Evolutionary conservation across 345 rosid genomes (phyloP).

Genomic region (Dimocarpus longan): DNA sequence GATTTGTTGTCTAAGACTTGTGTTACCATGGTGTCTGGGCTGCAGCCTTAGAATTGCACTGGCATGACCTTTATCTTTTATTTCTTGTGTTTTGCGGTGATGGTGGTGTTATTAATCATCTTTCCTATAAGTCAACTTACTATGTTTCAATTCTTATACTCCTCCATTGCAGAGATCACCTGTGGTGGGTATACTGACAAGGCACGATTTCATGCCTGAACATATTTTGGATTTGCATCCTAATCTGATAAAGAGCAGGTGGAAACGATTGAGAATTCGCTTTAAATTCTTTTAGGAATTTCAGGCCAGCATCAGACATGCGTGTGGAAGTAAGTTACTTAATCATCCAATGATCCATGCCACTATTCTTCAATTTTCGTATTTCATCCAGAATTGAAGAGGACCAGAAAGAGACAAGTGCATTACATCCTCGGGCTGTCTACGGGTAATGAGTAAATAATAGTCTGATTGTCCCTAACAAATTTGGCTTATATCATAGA

Average conservation of each 20-base stretch:
- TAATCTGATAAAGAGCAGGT: conserved; percentile 46
- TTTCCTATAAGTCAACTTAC: background rate
- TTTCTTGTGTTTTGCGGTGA: background rate
- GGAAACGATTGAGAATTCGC: conserved; percentile 74
- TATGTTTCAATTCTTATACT: background rate
- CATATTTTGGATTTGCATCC: conserved; percentile 81
- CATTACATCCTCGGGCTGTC: background rate
- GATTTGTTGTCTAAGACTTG: background rate
- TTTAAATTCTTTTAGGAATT: conserved; percentile 20
- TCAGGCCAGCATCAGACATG: background rate
- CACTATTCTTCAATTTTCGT: background rate
- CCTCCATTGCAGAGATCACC: conserved; percentile 65
- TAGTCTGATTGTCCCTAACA: background rate
- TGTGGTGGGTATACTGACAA: conserved; percentile 77
- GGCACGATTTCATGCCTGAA: conserved; percentile 95
- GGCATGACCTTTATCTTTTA: background rate
- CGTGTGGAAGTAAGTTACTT: conserved; percentile 9
- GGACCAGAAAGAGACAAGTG: background rate
- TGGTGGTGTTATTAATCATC: background rate
- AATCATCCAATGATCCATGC: background rate
- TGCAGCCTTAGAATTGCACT: background rate
- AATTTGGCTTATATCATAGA: background rate
- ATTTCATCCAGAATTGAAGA: background rate
- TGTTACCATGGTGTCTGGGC: background rate
- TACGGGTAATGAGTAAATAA: background rate